phyloP scores from a whole-genome alignment of 495 filamentous ascomycete species.

The Daldinia grandis region DNA sequence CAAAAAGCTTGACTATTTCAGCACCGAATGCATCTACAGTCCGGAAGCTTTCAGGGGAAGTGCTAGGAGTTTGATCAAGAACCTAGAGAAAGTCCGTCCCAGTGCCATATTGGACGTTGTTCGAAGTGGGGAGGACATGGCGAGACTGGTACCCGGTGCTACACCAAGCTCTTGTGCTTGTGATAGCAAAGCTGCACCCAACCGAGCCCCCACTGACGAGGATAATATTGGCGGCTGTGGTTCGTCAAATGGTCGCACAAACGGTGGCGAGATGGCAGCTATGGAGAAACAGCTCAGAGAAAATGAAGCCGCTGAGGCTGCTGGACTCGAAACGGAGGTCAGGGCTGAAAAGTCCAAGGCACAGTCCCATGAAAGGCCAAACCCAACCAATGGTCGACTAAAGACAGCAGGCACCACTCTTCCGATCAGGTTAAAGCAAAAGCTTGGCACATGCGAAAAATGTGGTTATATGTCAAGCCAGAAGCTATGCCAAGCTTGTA shows the following conservation, averaged over 20 bases:
- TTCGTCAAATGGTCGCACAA: conserved; percentile 71
- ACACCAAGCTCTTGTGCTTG: conserved; percentile 48
- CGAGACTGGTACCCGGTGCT: conserved; percentile 76
- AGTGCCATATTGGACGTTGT: conserved; percentile 96
- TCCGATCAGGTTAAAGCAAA: conserved; percentile 61
- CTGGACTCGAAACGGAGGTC: conserved; percentile 75
- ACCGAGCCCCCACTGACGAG: conserved; percentile 56
- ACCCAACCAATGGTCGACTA: conserved; percentile 23
- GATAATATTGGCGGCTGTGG: conserved; percentile 78
- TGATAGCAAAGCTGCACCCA: conserved; percentile 41
- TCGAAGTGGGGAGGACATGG: conserved; percentile 95
- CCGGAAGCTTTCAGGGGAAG: conserved; percentile 97
- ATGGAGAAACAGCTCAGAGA: conserved; percentile 83
- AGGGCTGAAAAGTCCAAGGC: conserved; percentile 48
- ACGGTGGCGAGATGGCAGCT: conserved; percentile 87
- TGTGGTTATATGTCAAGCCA: conserved; percentile 98
- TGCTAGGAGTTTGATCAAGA: conserved; percentile 91
- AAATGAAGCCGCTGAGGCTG: conserved; percentile 66
- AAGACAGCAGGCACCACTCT: conserved; percentile 39
- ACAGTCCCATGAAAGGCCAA: conserved; percentile 31
- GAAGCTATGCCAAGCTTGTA: conserved; percentile 93
- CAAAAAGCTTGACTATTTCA: conserved; percentile 96
- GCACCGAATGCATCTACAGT: conserved; percentile 97
- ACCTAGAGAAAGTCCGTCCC: conserved; percentile 88
- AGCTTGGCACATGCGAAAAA: conserved; percentile 81